These are phyloP conservation scores for Spathaspora boniae DNA, from an alignment of 805 yeast genomes.

Conservation along the genomic window DNA sequence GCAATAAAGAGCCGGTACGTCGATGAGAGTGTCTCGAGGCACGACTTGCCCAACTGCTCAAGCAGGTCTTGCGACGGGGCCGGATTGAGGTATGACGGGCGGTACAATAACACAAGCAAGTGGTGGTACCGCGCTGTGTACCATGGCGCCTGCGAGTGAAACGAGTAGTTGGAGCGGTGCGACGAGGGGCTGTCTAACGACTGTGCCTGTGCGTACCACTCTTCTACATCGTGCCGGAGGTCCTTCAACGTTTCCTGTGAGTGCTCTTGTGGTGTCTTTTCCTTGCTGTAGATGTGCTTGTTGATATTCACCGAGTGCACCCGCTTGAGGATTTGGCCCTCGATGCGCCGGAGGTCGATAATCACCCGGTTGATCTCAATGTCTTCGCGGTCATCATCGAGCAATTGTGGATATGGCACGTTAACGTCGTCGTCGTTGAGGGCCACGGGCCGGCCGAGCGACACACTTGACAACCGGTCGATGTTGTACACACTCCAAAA, in stretches of 20 bases:
- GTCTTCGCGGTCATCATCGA: slow-evolving; percentile 38
- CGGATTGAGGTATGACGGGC: slow-evolving; percentile 49
- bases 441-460: slow-evolving; percentile 48
- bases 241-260: slow-evolving; percentile 22
- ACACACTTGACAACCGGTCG: slow-evolving; percentile 46
- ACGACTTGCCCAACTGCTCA: slow-evolving; percentile 42
- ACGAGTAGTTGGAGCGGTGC: slow-evolving; percentile 10
- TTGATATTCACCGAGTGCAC: slow-evolving; percentile 44
- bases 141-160: slow-evolving; percentile 32
- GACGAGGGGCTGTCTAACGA: not conserved
- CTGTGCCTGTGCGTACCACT: slow-evolving; percentile 24
- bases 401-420: slow-evolving; percentile 37
- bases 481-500: slow-evolving; percentile 50
- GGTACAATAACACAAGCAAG: slow-evolving; percentile 42
- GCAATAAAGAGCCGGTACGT: slow-evolving; percentile 44
- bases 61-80: slow-evolving; percentile 38
- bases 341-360: slow-evolving; percentile 42
- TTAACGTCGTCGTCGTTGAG: slow-evolving; percentile 49
- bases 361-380: slow-evolving; percentile 39
- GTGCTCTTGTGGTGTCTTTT: slow-evolving; percentile 23
- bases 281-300: slow-evolving; percentile 18
- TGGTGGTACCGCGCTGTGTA: slow-evolving; percentile 43
- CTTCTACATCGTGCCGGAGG: slow-evolving; percentile 34
- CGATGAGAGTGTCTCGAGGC: slow-evolving; percentile 43
- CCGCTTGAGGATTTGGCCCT: slow-evolving; percentile 43